Evolutionary conservation across 2,329 filamentous ascomycete species (phyloP).

Genomic region (Ilyonectria robusta): DNA sequence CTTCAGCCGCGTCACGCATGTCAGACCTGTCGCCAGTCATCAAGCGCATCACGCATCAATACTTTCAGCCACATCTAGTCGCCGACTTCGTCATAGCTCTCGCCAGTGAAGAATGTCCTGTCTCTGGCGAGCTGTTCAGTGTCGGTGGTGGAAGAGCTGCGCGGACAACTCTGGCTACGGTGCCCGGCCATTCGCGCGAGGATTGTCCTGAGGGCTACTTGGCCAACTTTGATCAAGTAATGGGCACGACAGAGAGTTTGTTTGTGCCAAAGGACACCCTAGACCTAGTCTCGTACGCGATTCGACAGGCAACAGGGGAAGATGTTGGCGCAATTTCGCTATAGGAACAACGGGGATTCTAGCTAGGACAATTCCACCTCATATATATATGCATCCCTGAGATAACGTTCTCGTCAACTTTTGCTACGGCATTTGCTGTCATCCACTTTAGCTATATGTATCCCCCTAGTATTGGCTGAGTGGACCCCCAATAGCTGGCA

Average conservation of each 20-base stretch:
- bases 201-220: constrained; percentile 32
- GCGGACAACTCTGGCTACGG: constrained; percentile 35
- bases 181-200: constrained; percentile 33
- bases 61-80: constrained; percentile 30
- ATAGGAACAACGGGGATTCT: background rate
- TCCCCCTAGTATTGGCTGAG: too few relatives aligned
- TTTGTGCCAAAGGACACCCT: constrained; percentile 38
- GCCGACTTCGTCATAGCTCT: constrained; percentile 35
- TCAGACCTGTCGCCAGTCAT: constrained; percentile 35
- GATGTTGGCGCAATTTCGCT: constrained; percentile 10
- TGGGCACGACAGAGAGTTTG: constrained; percentile 32
- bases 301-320: constrained; percentile 21
- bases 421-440: too few relatives aligned
- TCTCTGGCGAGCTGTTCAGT: constrained; percentile 37
- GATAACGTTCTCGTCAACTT: too few relatives aligned
- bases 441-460: too few relatives aligned
- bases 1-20: constrained; percentile 39
- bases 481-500: too few relatives aligned
- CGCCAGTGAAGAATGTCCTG: constrained; percentile 34
- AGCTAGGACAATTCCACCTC: too few relatives aligned
- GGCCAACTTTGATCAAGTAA: constrained; percentile 32
- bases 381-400: too few relatives aligned
- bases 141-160: constrained; percentile 34
- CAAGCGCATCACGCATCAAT: constrained; percentile 35
- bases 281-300: constrained; percentile 35